Base-by-base conservation (phyloP, 352 stramenopile species). In the Pythium dissimile region DNA sequence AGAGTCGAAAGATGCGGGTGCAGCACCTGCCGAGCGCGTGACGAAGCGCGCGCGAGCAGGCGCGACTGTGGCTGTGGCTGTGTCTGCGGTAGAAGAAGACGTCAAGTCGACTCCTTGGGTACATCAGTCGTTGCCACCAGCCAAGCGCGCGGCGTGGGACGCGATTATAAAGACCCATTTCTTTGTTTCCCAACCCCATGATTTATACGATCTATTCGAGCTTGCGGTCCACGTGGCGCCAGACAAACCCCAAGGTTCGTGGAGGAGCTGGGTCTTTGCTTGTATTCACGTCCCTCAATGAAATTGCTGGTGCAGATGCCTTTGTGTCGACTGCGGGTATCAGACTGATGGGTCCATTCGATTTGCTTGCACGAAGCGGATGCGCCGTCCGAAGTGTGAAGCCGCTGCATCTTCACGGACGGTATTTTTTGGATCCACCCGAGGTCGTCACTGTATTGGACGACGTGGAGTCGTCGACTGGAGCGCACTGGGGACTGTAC, bases 121-220 rank as follows among this genome's bases (percentile, higher is more conserved):
- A 11, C 24, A 62, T 8, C n/a, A 20, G 7, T 30, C 20, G n/a
- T 31, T 59, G 5, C 31, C 64, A 4, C 10, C 37, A 1, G 59
- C 51, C 35, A 54, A 72, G 20, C 55, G 66, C 27, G 44, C 38
- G 26, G 62, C 65, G 26, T 88, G 78, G 79, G 53, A 66, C 45
- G 45, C 51, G 15, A 67, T 80, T 49, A 43, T 89, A 52, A 51
- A 62, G 45, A 63, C 62, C 13, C 69, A 75, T 16, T 72, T 68
- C 43, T 60, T 76, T 42, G 27, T 75, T 9, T 53, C 67, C 12
- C 64, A 66, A 7, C 54, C 66, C 0, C 26, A 26, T 8, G 76
- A 87, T n/a, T 62, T 89, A 21, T 87, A 67, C 45, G 61, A 70
- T 31, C 20, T 89, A 9, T 83, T 76, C 47, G 64, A 71, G 28